These are phyloP conservation scores for Lolium perenne DNA, from an alignment of 176 grass and related monocot species.

Conservation along the genomic window DNA sequence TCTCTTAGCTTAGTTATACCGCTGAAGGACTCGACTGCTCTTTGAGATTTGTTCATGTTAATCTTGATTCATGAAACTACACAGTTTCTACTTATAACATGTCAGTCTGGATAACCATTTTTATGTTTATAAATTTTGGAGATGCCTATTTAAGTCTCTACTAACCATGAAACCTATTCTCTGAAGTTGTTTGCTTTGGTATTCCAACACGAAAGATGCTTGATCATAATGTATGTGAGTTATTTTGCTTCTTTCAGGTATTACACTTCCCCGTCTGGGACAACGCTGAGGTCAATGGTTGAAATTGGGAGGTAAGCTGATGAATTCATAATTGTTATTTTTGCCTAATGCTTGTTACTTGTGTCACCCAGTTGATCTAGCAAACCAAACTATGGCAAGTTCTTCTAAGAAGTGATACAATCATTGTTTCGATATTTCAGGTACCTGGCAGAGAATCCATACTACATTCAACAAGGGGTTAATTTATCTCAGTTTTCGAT, in stretches of 20 bases:
- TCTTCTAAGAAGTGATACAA: not conserved
- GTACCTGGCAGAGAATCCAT: constrained; percentile 64
- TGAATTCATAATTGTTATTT: constrained; percentile 5
- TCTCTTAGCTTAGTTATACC: constrained; percentile 26
- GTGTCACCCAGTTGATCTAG: constrained; percentile 11
- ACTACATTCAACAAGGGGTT: constrained; percentile 54
- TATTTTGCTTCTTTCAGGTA: constrained; percentile 56
- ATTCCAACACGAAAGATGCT: constrained; percentile 19
- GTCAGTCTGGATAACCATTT: constrained; percentile 16
- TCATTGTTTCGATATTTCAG: constrained; percentile 44
- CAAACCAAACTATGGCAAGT: not conserved
- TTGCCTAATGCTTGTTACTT: constrained; percentile 8
- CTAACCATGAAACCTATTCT: not conserved
- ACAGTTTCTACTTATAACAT: constrained; percentile 29
- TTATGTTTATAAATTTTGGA: not conserved
- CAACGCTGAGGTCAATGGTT: constrained; percentile 60
- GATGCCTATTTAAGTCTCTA: constrained; percentile 31
- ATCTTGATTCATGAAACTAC: constrained; percentile 23
- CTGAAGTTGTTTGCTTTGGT: constrained; percentile 1
- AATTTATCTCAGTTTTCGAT: constrained; percentile 66
- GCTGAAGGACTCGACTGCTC: not conserved
- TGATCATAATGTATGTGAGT: constrained; percentile 16
- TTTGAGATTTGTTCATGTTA: constrained; percentile 24
- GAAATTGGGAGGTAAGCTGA: constrained; percentile 59
- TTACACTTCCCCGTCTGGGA: constrained; percentile 69